Evolutionary conservation across 306 rosid genomes (phyloP).

Genomic region (Cucumis cinereus): DNA sequence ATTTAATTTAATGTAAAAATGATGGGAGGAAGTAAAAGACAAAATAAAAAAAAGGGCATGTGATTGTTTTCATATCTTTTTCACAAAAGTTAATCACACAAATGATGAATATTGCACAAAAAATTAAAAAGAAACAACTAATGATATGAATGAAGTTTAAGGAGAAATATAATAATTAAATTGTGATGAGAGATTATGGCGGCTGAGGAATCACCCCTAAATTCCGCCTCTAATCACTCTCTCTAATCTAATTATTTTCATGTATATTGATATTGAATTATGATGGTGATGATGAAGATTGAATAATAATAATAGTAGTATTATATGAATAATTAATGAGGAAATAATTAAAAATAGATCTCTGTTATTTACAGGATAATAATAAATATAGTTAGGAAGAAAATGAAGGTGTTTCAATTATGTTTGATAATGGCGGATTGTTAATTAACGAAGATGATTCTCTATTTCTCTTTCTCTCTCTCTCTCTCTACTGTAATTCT

Average conservation of each 20-base stretch:
- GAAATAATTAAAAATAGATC: background rate
- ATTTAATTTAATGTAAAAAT: background rate
- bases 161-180: slow-evolving; percentile 10
- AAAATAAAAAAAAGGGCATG: background rate
- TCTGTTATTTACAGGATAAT: slow-evolving; percentile 7
- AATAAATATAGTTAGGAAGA: background rate
- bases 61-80: background rate
- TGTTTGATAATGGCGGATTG: slow-evolving; percentile 6
- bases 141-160: background rate
- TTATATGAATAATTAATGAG: background rate
- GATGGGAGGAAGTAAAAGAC: background rate
- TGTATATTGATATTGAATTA: no score
- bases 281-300: no score
- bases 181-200: slow-evolving; percentile 32
- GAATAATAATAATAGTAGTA: background rate
- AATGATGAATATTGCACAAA: background rate
- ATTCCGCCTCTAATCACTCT: slow-evolving; percentile 81
- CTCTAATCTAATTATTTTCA: slow-evolving; percentile 4
- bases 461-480: background rate
- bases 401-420: slow-evolving; percentile 11
- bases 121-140: background rate
- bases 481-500: background rate
- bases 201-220: slow-evolving; percentile 46
- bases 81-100: background rate
- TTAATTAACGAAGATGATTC: background rate